Evolutionary conservation across 345 rosid species (phyloP).

Genomic region (Psidium friedrichsthalianum): DNA sequence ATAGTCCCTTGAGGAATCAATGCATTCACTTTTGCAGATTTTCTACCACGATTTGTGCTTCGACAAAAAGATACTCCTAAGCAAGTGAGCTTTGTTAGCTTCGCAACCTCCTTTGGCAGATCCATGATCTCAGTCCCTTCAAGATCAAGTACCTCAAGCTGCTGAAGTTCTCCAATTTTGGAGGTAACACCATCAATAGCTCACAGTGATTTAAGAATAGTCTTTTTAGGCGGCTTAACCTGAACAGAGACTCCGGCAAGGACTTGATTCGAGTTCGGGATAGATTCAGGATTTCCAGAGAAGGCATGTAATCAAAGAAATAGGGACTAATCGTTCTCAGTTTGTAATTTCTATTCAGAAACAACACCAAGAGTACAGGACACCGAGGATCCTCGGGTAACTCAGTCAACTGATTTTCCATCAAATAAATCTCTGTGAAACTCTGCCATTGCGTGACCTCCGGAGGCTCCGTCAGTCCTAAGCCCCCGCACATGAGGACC

Average conservation of each 20-base stretch:
- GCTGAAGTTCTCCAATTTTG: neutral
- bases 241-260: neutral
- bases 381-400: neutral
- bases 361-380: neutral
- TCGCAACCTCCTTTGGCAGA: neutral
- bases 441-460: neutral
- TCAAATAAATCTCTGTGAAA: neutral
- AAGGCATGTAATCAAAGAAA: neutral
- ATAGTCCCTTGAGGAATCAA: neutral
- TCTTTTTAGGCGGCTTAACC: neutral
- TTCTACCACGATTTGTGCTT: neutral
- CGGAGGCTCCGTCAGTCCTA: neutral
- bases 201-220: neutral
- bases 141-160: neutral
- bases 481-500: neutral
- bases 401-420: neutral
- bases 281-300: constrained; percentile 1
- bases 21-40: neutral
- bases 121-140: neutral
- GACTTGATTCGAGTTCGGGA: constrained; percentile 3
- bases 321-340: neutral
- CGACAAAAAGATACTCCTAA: neutral
- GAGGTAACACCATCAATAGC: neutral
- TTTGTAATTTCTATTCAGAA: neutral
- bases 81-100: neutral